Conservation (phyloP, 2,329 filamentous ascomycete species). For the Emmonsia crescens region DNA sequence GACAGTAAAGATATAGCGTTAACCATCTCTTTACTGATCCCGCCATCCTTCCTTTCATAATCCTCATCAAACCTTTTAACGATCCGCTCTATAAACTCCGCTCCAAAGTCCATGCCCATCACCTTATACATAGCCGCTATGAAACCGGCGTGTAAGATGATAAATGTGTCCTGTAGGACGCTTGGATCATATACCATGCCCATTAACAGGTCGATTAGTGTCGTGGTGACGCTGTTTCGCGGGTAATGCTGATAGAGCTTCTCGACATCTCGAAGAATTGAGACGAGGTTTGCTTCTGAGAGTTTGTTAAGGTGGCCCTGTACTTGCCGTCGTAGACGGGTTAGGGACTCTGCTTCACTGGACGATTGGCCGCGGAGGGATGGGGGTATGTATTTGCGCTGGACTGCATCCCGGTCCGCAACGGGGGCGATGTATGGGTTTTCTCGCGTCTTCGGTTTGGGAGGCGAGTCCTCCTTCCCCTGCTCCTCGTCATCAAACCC, state of each 20-base stretch:
- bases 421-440: constrained; percentile 81
- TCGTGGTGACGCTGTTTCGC: constrained; percentile 77
- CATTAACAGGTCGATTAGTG: constrained; percentile 65
- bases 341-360: constrained; percentile 55
- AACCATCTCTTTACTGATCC: constrained; percentile 45
- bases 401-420: constrained; percentile 18
- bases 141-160: constrained; percentile 84
- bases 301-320: constrained; percentile 88
- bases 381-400: constrained; percentile 76
- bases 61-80: constrained; percentile 63
- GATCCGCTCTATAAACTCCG: constrained; percentile 68
- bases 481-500: constrained; percentile 32
- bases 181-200: constrained; percentile 71
- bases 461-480: constrained; percentile 11
- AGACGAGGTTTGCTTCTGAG: constrained; percentile 79
- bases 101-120: constrained; percentile 79
- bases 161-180: constrained; percentile 71
- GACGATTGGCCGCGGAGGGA: constrained; percentile 58
- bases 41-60: constrained; percentile 37
- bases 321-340: constrained; percentile 63
- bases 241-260: constrained; percentile 73
- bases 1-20: constrained; percentile 77
- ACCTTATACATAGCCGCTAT: constrained; percentile 78
- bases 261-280: constrained; percentile 73
- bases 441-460: constrained; percentile 47